Evolutionary conservation across 2,329 filamentous ascomycete species (phyloP), one percentile per base, ranked within the genome.

Genomic region (Pseudophaeomoniella oleicola): DNA sequence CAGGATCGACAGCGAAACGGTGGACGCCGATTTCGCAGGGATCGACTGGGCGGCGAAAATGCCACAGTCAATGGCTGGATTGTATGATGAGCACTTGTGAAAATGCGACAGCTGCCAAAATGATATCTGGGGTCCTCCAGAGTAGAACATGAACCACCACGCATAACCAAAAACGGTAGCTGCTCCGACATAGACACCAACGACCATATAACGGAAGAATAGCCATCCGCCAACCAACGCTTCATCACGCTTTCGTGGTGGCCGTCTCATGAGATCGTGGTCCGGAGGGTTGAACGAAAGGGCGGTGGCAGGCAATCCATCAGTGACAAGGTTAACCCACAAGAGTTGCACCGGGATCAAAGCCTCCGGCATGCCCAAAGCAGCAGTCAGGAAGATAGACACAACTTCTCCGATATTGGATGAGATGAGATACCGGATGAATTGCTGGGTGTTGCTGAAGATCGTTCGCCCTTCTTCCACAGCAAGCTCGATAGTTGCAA

Each of bases 111-210:
- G 68, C 56, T 98, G 84, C 58, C 72, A 81, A 65, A 96, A 94
- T 44, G 69, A 77, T 60, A 98, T 93, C 58, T 93, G 83, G 16
- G 90, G 90, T 1, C 90, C 90, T 46, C 78, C 75, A 5, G 77
- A 63, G 64, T 96, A 88, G 68, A 81, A 94, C 81, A 98, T 87
- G 69, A 96, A 98, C 84, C 86, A 98, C 90, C 90, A 98, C n/a
- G 85, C 88, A 55, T 98, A 98, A 32, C 92, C 90, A 52, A 81
- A 86, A 14, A 98, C 92, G 3, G 90, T 98, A 37, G 90, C 90
- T 30, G 85, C 69, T 54, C 90, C 90, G 40, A 98, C 90, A 46
- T 98, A 98, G 5, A 77, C 85, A 42, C 90, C 90, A 49, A 98
- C 90, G 35, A 96, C 78, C 67, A 98, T 77, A 62, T 98, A 98